Percentiles rank a stretch among this genome's conserved stretches.
These are phyloP conservation scores for Teratosphaeriaceae sp. DNA, from an alignment of 2,329 filamentous ascomycete species.

Conservation along the genomic window DNA sequence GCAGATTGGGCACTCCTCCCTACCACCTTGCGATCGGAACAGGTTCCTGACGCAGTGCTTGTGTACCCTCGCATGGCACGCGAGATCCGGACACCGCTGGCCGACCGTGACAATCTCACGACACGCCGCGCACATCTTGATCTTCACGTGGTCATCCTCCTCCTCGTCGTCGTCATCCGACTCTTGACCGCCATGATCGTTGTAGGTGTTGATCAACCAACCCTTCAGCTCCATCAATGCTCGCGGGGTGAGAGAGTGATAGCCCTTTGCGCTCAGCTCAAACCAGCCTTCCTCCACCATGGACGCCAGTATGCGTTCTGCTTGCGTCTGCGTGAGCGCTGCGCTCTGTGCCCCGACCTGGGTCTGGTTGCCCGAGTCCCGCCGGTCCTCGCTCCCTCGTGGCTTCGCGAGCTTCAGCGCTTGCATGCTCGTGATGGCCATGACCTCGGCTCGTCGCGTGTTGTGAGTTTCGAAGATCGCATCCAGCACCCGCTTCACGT, in stretches of 20 bases:
- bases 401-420: slow-evolving; percentile 61
- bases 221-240: slow-evolving; percentile 76
- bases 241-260: slow-evolving; percentile 69
- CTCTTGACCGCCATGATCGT: slow-evolving; percentile 57
- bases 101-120: slow-evolving; percentile 83
- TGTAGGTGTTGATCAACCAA: slow-evolving; percentile 87
- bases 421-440: slow-evolving; percentile 75
- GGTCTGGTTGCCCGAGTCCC: slow-evolving; percentile 20
- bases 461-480: slow-evolving; percentile 90
- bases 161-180: slow-evolving; percentile 39
- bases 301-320: slow-evolving; percentile 62
- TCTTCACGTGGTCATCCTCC: slow-evolving; percentile 58
- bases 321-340: slow-evolving; percentile 66
- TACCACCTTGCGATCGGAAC: slow-evolving; percentile 57
- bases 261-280: slow-evolving; percentile 62
- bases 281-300: slow-evolving; percentile 81
- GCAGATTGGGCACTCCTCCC: slow-evolving; percentile 57
- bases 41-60: slow-evolving; percentile 67
- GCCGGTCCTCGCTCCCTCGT: slow-evolving; percentile 23
- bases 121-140: slow-evolving; percentile 85
- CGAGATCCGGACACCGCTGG: slow-evolving; percentile 62
- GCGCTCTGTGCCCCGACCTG: slow-evolving; percentile 16
- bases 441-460: slow-evolving; percentile 67
- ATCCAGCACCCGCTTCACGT: slow-evolving; percentile 80
- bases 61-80: slow-evolving; percentile 67